phyloP scores from a whole-genome alignment of 192 early-diverging fungal species.

The Entomortierella lignicola region DNA sequence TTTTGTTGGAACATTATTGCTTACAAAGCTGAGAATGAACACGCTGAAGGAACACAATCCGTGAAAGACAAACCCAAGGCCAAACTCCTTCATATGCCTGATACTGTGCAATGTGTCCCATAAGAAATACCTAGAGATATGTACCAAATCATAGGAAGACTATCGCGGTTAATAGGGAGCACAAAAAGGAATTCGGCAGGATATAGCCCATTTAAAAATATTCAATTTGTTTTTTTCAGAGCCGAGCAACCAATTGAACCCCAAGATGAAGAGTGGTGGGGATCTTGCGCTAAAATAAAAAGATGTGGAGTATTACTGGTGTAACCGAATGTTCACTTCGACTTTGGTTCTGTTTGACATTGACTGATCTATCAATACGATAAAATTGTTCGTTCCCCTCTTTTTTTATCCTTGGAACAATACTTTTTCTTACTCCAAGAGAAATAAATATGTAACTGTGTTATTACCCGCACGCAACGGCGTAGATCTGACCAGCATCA shows the following conservation, averaged over 20 bases:
- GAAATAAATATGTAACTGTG: not conserved
- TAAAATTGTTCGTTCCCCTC: not conserved
- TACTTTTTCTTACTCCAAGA: too few relatives aligned
- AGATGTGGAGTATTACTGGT: not conserved
- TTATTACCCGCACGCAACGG: constrained; percentile 84
- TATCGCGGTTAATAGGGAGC: constrained; percentile 6
- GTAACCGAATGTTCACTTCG: too few relatives aligned
- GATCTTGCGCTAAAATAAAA: not conserved
- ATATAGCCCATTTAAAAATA: too few relatives aligned
- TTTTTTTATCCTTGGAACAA: constrained; percentile 5
- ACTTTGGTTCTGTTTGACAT: too few relatives aligned
- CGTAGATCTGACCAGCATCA: constrained; percentile 80
- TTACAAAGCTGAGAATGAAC: constrained; percentile 77
- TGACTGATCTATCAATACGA: too few relatives aligned
- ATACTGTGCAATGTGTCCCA: constrained; percentile 87
- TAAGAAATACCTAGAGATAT: constrained; percentile 83
- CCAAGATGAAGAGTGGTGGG: not conserved
- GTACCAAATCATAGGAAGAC: not conserved
- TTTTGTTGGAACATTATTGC: constrained; percentile 21
- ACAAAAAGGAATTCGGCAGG: too few relatives aligned
- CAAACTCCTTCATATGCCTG: constrained; percentile 73
- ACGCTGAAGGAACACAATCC: constrained; percentile 81
- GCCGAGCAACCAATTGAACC: too few relatives aligned
- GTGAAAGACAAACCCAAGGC: constrained; percentile 86
- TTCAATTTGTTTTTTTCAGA: too few relatives aligned